Evolutionary conservation across 306 rosid genomes (phyloP).

Genomic region (Vigna mungo): DNA sequence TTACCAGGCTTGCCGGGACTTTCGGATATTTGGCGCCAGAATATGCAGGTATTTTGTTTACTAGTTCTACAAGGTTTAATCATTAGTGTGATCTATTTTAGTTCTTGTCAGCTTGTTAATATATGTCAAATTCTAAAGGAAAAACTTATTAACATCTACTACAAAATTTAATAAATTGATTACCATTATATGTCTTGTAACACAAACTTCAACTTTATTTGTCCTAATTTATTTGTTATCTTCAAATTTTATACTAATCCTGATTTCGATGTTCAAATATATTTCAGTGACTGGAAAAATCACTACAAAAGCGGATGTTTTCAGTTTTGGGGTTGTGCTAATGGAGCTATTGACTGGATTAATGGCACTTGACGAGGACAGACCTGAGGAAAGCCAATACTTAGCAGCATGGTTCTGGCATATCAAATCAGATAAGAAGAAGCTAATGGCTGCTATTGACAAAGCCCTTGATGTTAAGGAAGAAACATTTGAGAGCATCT

Average conservation of each 20-base stretch:
- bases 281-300: slow-evolving; percentile 95
- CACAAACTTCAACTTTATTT: background rate
- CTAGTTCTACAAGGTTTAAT: background rate
- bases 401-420: slow-evolving; percentile 97
- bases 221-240: background rate
- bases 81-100: background rate
- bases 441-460: slow-evolving; percentile 85
- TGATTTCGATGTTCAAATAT: slow-evolving; percentile 37
- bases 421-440: slow-evolving; percentile 85
- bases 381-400: slow-evolving; percentile 93
- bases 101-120: slow-evolving; percentile 9
- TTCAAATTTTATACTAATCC: slow-evolving; percentile 43
- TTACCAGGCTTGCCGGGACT: slow-evolving; percentile 94
- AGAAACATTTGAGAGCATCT: slow-evolving; percentile 77
- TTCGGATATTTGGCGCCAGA: slow-evolving; percentile 99
- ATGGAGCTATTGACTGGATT: slow-evolving; percentile 95
- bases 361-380: slow-evolving; percentile 89
- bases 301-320: slow-evolving; percentile 96
- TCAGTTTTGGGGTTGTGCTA: slow-evolving; percentile 97
- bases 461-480: slow-evolving; percentile 70
- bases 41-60: slow-evolving; percentile 79
- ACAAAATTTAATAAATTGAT: background rate
- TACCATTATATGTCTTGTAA: slow-evolving; percentile 5
- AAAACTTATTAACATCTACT: slow-evolving; percentile 1
- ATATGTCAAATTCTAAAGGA: slow-evolving; percentile 12